Conservation (phyloP, 257 asterid species). For the Pogostemon cablin region DNA sequence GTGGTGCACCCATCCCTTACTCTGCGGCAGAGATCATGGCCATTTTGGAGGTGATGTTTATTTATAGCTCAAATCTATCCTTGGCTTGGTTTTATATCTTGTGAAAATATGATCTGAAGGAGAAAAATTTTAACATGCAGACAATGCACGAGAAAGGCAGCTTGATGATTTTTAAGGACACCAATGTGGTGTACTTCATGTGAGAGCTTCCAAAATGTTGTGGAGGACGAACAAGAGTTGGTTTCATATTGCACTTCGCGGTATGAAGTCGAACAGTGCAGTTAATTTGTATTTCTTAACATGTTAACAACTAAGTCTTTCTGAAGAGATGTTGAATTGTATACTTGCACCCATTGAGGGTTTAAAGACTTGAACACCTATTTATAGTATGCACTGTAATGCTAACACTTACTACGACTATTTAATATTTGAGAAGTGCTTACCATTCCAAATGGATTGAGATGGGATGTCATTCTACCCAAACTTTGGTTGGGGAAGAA, state of each 20-base stretch:
- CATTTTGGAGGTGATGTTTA: slow-evolving; percentile 62
- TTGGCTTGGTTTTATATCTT: not conserved
- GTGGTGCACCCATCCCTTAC: slow-evolving; percentile 58
- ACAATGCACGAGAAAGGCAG: slow-evolving; percentile 58
- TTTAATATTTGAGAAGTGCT: too few species aligned
- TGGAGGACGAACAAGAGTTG: not conserved
- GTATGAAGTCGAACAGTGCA: not conserved
- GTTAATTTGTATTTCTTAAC: slow-evolving; percentile 5
- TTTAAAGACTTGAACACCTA: not conserved
- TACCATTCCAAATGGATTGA: too few species aligned
- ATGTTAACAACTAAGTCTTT: not conserved
- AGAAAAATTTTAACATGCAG: slow-evolving; percentile 43
- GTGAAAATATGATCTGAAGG: not conserved
- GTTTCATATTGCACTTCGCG: not conserved
- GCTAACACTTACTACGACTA: too few species aligned
- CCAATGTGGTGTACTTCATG: slow-evolving; percentile 53
- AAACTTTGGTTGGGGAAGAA: too few species aligned
- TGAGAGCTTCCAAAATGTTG: slow-evolving; percentile 26
- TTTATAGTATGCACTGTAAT: too few species aligned
- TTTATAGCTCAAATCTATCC: not conserved
- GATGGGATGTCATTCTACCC: too few species aligned
- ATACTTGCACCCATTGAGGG: not conserved
- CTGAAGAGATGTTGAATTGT: not conserved
- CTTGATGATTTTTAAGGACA: slow-evolving; percentile 53
- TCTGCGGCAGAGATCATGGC: slow-evolving; percentile 65